phyloP scores from a whole-genome alignment of 2,329 filamentous ascomycete species.

The Knoxdaviesia proteae region DNA sequence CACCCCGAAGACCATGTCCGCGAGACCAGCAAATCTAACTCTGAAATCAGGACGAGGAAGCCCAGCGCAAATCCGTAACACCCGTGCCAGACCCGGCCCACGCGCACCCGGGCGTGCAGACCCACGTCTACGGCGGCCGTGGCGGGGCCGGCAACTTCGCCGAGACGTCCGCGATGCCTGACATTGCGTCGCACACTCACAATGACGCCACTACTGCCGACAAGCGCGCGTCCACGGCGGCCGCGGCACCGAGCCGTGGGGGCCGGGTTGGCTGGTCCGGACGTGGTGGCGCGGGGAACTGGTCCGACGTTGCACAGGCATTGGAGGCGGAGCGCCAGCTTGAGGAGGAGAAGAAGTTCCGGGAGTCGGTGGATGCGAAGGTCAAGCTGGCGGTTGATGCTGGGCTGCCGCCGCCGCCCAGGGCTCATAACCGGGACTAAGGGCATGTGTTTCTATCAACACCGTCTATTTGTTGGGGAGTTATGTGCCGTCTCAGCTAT shows the following conservation, averaged over 20 bases:
- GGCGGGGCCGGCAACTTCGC: constrained; percentile 43
- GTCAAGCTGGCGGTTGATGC: constrained; percentile 19
- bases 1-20: too few relatives aligned
- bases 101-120: constrained; percentile 9
- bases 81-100: constrained; percentile 7
- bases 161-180: constrained; percentile 17
- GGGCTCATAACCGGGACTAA: constrained; percentile 11
- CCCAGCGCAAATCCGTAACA: too few relatives aligned
- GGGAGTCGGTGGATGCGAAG: constrained; percentile 15
- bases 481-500: too few relatives aligned
- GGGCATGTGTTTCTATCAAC: too few relatives aligned
- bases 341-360: constrained; percentile 11
- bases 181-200: constrained; percentile 10
- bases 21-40: background rate
- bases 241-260: constrained; percentile 11
- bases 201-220: constrained; percentile 15
- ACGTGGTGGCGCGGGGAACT: constrained; percentile 34
- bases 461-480: too few relatives aligned
- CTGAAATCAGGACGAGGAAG: too few relatives aligned
- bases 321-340: constrained; percentile 2
- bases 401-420: constrained; percentile 17
- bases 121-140: constrained; percentile 26
- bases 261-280: constrained; percentile 11
- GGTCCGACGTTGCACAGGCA: constrained; percentile 9
- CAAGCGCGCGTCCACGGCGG: constrained; percentile 13